These are phyloP conservation scores for Lipomyces spencermartinsiae DNA, from an alignment of 805 yeast species.

Conservation along the genomic window DNA sequence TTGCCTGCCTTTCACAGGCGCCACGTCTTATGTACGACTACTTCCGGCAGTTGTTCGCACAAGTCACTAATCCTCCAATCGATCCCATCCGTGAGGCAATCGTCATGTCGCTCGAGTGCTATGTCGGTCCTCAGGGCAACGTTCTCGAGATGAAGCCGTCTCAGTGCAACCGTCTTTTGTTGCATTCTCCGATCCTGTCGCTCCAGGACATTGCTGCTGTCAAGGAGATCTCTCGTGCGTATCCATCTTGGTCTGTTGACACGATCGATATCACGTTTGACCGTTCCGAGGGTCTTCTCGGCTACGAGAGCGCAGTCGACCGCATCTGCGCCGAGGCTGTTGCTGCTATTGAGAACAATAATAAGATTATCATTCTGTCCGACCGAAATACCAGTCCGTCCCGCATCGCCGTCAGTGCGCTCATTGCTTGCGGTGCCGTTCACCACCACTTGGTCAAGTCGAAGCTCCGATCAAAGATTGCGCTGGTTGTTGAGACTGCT, in stretches of 20 bases:
- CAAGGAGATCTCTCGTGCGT: slow-evolving; percentile 70
- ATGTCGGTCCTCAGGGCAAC: slow-evolving; percentile 98
- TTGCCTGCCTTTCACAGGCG: slow-evolving; percentile 92
- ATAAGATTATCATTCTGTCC: slow-evolving; percentile 75
- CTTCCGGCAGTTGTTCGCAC: slow-evolving; percentile 95
- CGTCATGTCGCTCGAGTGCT: slow-evolving; percentile 97
- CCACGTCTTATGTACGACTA: slow-evolving; percentile 91
- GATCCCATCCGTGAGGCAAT: slow-evolving; percentile 97
- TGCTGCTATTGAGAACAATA: slow-evolving; percentile 75
- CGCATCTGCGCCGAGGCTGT: slow-evolving; percentile 87
- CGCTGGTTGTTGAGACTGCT: slow-evolving; percentile 88
- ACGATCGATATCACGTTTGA: slow-evolving; percentile 87
- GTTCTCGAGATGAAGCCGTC: slow-evolving; percentile 87
- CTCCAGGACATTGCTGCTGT: slow-evolving; percentile 77
- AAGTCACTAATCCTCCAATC: slow-evolving; percentile 98
- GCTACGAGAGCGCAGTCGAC: slow-evolving; percentile 84
- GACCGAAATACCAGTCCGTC: slow-evolving; percentile 68
- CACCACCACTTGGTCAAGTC: slow-evolving; percentile 96
- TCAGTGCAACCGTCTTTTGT: slow-evolving; percentile 86
- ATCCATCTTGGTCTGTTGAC: slow-evolving; percentile 85
- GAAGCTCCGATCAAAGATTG: slow-evolving; percentile 95
- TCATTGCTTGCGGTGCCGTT: slow-evolving; percentile 95
- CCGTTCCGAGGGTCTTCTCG: slow-evolving; percentile 80
- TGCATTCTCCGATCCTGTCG: slow-evolving; percentile 82
- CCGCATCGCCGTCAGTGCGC: slow-evolving; percentile 81